Evolutionary conservation across 345 rosid genomes (phyloP).

Genomic region (Nasturtium officinale): DNA sequence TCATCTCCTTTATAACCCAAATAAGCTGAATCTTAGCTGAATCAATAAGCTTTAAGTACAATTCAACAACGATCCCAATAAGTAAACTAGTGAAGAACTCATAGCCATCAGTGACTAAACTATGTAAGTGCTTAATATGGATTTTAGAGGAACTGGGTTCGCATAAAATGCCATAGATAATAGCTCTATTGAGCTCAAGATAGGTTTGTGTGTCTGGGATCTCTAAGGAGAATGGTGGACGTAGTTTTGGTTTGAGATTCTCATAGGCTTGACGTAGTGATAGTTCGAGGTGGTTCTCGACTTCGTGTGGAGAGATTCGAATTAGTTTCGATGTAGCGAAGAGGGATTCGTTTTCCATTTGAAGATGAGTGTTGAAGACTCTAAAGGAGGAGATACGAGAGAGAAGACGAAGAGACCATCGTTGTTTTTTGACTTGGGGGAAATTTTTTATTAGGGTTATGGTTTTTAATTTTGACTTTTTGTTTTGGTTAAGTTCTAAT

Average conservation of each 20-base stretch:
- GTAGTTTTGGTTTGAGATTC: conserved; percentile 48
- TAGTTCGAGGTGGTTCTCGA: conserved; percentile 58
- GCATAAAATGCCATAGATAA: conserved; percentile 62
- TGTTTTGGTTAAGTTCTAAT: too few species aligned
- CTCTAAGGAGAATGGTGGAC: conserved; percentile 63
- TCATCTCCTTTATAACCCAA: conserved; percentile 68
- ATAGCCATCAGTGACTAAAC: conserved; percentile 73
- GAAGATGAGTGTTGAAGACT: not conserved
- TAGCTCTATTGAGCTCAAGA: conserved; percentile 59
- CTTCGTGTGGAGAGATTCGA: conserved; percentile 44
- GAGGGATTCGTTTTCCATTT: conserved; percentile 19
- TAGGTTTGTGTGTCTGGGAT: conserved; percentile 61
- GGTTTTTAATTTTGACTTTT: conserved; percentile 1
- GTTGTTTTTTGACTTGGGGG: conserved; percentile 3
- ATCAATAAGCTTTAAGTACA: conserved; percentile 61
- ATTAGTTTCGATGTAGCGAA: conserved; percentile 51
- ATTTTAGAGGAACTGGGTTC: conserved; percentile 51
- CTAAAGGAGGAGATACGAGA: not conserved
- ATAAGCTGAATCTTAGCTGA: conserved; percentile 59
- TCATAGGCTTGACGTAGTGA: conserved; percentile 66
- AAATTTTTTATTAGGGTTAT: not conserved
- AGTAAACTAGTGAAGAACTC: conserved; percentile 55
- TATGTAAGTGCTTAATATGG: conserved; percentile 71
- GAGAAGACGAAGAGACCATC: conserved; percentile 1
- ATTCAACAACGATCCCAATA: conserved; percentile 50